Conservation (phyloP, 2,329 filamentous ascomycete genomes). For the Penicillium sp. region DNA sequence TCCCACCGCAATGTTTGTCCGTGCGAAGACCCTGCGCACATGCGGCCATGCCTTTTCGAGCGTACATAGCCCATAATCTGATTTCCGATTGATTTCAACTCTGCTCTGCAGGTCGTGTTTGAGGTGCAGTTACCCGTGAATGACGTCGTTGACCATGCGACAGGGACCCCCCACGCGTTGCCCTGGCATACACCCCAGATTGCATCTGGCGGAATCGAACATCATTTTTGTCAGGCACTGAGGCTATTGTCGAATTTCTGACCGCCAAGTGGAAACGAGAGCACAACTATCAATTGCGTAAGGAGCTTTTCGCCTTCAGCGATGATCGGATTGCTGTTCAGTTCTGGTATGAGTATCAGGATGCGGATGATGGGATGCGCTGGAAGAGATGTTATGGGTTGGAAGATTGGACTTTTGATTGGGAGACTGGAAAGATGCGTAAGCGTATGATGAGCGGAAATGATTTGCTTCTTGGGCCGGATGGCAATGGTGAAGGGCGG, state of each 20-base stretch:
- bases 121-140: neutral
- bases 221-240: constrained; percentile 67
- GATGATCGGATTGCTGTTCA: constrained; percentile 81
- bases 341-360: constrained; percentile 85
- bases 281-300: constrained; percentile 70
- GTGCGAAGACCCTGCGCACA: constrained; percentile 13
- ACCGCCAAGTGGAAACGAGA: constrained; percentile 74
- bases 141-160: constrained; percentile 14
- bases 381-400: constrained; percentile 90
- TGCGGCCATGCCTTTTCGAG: constrained; percentile 2
- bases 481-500: constrained; percentile 44
- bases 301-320: constrained; percentile 78
- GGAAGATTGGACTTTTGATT: constrained; percentile 52
- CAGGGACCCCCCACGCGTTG: constrained; percentile 65
- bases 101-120: neutral
- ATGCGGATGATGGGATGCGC: constrained; percentile 60
- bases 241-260: constrained; percentile 68
- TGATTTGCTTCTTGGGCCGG: constrained; percentile 44
- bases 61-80: neutral
- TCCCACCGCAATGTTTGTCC: constrained; percentile 13
- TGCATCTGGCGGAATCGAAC: constrained; percentile 80
- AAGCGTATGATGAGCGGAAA: constrained; percentile 53
- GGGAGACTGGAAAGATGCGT: constrained; percentile 45
- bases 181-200: constrained; percentile 72
- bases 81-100: neutral